Conservation (phyloP, 345 rosid species). For the Camelina neglecta region DNA sequence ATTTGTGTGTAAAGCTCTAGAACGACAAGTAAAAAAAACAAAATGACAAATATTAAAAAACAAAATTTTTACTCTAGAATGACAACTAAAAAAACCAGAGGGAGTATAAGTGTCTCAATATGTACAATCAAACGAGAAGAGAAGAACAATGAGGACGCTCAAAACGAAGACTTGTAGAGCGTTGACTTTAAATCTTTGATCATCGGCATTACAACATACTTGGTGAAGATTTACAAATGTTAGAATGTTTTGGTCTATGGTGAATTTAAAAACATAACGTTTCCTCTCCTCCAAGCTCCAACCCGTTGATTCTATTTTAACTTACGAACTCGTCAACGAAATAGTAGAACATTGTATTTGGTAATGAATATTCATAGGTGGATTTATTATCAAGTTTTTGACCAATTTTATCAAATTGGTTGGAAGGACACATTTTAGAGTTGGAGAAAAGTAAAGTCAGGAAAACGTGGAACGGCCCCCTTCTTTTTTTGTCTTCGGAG, state of each 20-base stretch:
- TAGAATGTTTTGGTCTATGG: not conserved
- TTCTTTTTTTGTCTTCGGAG: conserved; percentile 5
- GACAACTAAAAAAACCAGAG: too few species aligned
- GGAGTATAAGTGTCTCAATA: too few species aligned
- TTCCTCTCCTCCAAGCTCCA: not conserved
- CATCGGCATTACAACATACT: too few species aligned
- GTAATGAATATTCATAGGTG: not conserved
- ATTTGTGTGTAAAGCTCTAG: too few species aligned
- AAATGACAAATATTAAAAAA: too few species aligned
- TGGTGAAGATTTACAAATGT: too few species aligned
- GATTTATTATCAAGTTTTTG: not conserved
- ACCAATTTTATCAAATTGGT: not conserved
- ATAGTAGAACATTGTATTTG: not conserved
- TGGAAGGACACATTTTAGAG: not conserved
- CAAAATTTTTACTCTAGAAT: too few species aligned
- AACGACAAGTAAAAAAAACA: too few species aligned
- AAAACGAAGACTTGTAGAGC: conserved; percentile 13
- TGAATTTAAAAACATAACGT: not conserved
- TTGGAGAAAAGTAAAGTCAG: conserved; percentile 7
- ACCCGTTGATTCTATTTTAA: not conserved
- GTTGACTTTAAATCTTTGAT: not conserved
- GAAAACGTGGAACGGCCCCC: conserved; percentile 22
- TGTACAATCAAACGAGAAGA: not conserved
- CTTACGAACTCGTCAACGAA: not conserved
- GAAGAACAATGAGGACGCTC: not conserved